phyloP scores from a whole-genome alignment of 345 rosid genomes.

The Brassica nigra region DNA sequence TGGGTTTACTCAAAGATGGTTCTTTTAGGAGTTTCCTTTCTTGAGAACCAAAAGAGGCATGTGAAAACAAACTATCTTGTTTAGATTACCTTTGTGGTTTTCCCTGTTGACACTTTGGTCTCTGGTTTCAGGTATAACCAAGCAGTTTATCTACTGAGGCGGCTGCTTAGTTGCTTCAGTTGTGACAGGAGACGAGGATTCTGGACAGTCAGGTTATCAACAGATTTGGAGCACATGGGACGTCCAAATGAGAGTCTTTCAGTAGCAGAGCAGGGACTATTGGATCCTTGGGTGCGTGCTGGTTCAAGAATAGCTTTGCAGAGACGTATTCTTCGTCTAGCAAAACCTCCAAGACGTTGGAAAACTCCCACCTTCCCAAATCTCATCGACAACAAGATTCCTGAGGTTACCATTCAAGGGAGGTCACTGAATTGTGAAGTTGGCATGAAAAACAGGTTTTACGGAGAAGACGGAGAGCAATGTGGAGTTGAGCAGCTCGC shows the following conservation, averaged over 20 bases:
- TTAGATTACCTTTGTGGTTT: background rate
- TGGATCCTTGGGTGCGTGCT: constrained; percentile 92
- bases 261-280: constrained; percentile 77
- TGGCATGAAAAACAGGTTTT: constrained; percentile 77
- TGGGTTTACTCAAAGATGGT: constrained; percentile 90
- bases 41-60: constrained; percentile 82
- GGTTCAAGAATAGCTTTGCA: constrained; percentile 87
- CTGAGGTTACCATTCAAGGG: constrained; percentile 78
- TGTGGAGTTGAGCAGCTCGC: constrained; percentile 97
- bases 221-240: constrained; percentile 83
- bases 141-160: constrained; percentile 59
- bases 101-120: constrained; percentile 20
- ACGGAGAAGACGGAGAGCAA: constrained; percentile 87
- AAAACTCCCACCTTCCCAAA: constrained; percentile 68
- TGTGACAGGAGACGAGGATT: constrained; percentile 88
- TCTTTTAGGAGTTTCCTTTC: constrained; percentile 79
- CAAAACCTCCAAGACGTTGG: constrained; percentile 99
- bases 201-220: constrained; percentile 88
- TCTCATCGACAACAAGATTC: constrained; percentile 59
- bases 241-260: constrained; percentile 70
- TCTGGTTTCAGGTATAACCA: constrained; percentile 60
- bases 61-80: constrained; percentile 16
- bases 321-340: constrained; percentile 76
- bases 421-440: constrained; percentile 81
- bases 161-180: constrained; percentile 57